These are phyloP conservation scores for Sporisorium reilianum DNA, from an alignment of 1,284 basidiomycete species.

Conservation along the genomic window DNA sequence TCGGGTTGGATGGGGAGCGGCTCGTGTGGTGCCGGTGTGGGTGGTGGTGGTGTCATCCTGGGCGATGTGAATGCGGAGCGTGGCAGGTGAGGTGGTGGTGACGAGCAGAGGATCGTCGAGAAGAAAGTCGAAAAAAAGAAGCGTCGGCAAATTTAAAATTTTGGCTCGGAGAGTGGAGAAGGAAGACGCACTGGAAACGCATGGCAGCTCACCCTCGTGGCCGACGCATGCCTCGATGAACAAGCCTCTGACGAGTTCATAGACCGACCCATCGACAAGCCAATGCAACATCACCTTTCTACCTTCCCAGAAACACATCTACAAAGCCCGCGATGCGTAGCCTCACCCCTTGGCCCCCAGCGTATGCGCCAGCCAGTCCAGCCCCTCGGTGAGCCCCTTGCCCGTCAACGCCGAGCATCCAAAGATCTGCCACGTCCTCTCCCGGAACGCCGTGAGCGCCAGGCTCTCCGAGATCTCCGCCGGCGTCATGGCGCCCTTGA, in stretches of 20 bases:
- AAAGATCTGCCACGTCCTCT: conserved; percentile 73
- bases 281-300: too few species aligned
- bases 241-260: too few species aligned
- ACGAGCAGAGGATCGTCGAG: neutral
- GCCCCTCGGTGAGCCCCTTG: conserved; percentile 63
- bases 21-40: conserved; percentile 21
- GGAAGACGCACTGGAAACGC: neutral
- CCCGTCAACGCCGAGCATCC: conserved; percentile 72
- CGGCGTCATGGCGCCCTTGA: conserved; percentile 70
- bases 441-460: conserved; percentile 71
- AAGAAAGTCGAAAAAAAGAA: neutral
- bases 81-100: neutral
- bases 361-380: conserved; percentile 64
- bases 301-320: too few species aligned
- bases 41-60: conserved; percentile 5
- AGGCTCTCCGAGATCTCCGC: conserved; percentile 72
- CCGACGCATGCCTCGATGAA: too few species aligned
- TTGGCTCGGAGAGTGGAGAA: conserved; percentile 10
- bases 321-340: too few species aligned
- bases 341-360: conserved; percentile 50
- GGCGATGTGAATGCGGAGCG: neutral
- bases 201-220: too few species aligned
- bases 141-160: conserved; percentile 4
- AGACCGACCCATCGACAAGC: too few species aligned
- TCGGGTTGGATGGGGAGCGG: conserved; percentile 15